These are phyloP conservation scores for Eremochloa ophiuroides DNA, from an alignment of 176 grass and related monocot genomes.

Conservation along the genomic window DNA sequence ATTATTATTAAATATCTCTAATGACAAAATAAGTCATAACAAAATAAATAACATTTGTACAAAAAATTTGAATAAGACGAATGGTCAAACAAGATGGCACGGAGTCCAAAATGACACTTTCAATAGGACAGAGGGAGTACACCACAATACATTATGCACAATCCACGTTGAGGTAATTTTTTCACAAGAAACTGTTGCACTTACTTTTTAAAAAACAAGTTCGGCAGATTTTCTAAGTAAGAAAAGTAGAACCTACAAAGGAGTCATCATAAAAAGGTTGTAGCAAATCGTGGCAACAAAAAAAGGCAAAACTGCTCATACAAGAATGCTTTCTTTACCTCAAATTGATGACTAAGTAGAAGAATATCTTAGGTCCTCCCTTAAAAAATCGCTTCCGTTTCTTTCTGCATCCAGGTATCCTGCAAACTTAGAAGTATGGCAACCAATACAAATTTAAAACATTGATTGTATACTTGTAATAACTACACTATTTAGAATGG, in stretches of 20 bases:
- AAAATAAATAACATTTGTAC: no score
- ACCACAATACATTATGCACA: background rate
- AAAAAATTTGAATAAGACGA: no score
- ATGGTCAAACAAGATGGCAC: no score
- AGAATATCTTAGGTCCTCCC: background rate
- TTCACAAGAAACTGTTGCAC: background rate
- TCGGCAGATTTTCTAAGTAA: background rate
- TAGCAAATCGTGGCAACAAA: background rate
- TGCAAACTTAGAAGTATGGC: background rate
- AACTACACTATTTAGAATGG: background rate
- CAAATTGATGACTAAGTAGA: background rate
- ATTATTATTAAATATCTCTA: no score
- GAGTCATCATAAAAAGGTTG: background rate
- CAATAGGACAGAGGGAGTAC: no score
- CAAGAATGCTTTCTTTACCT: background rate
- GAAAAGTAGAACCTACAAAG: background rate
- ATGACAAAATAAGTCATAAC: no score
- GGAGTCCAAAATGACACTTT: no score
- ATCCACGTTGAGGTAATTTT: background rate
- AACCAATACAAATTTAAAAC: background rate
- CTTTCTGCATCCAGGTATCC: background rate
- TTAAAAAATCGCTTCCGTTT: background rate
- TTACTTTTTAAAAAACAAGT: background rate
- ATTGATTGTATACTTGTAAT: background rate
- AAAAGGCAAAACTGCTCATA: background rate